Evolutionary conservation across 768 basidiomycete species (phyloP).

Genomic region (Suillus alpinus): DNA sequence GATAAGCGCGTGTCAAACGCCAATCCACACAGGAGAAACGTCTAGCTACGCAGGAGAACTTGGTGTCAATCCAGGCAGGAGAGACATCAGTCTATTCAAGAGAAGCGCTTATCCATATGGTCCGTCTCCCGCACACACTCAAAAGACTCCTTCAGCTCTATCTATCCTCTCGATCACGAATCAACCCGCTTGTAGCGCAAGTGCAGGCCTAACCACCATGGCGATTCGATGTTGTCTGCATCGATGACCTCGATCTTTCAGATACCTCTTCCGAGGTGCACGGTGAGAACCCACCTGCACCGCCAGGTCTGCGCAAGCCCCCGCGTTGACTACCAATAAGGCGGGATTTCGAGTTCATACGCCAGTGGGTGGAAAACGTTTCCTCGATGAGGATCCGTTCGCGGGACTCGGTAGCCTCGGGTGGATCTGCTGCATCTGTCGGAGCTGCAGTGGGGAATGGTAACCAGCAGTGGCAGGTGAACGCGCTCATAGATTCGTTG

Average conservation of each 20-base stretch:
- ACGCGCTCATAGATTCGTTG: constrained; percentile 70
- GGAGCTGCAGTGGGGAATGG: constrained; percentile 39
- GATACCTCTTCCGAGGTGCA: constrained; percentile 65
- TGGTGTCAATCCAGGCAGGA: neutral
- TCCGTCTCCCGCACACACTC: constrained; percentile 21
- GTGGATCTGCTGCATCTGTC: constrained; percentile 32
- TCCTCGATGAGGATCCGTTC: constrained; percentile 78
- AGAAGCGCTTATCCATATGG: neutral
- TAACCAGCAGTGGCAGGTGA: constrained; percentile 82
- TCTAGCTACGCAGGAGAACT: neutral
- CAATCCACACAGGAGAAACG: neutral
- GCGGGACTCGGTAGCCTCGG: constrained; percentile 57
- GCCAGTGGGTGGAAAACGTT: constrained; percentile 64
- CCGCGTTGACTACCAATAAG: constrained; percentile 66
- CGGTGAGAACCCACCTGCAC: constrained; percentile 36
- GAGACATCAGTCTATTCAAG: neutral
- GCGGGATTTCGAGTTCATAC: constrained; percentile 78
- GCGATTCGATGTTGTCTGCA: constrained; percentile 70
- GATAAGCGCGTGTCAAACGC: constrained; percentile 16
- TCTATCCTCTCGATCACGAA: constrained; percentile 28
- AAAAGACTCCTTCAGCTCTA: constrained; percentile 32
- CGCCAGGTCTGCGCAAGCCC: constrained; percentile 53
- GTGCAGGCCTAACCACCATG: constrained; percentile 44
- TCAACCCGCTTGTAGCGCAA: constrained; percentile 32
- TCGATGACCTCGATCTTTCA: constrained; percentile 79